Evolutionary conservation across 2,329 filamentous ascomycete species (phyloP).

Genomic region (Endocalyx cinctus): DNA sequence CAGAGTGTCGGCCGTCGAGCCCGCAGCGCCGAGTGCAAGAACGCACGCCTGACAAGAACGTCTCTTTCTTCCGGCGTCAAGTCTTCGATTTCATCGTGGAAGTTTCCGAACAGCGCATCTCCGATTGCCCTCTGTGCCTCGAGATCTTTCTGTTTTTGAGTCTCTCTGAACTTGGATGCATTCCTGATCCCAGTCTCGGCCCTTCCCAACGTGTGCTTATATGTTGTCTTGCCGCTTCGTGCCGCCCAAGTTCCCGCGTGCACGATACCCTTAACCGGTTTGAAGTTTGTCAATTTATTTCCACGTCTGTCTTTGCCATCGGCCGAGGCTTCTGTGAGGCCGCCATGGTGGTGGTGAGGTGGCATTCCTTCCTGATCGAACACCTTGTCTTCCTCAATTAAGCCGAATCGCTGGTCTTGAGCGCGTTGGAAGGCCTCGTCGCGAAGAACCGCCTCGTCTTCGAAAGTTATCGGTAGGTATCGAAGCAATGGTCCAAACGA

Average conservation of each 20-base stretch:
- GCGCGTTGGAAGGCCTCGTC: conserved; percentile 83
- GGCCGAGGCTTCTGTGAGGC: conserved; percentile 31
- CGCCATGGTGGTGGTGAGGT: conserved; percentile 40
- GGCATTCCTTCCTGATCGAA: conserved; percentile 34
- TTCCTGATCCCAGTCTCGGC: conserved; percentile 35
- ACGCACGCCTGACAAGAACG: conserved; percentile 77
- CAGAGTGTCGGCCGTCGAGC: conserved; percentile 84
- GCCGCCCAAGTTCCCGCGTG: conserved; percentile 45
- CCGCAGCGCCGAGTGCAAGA: conserved; percentile 83
- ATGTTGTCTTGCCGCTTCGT: conserved; percentile 44
- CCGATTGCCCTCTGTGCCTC: conserved; percentile 71
- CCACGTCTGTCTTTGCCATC: conserved; percentile 21
- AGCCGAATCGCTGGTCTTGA: conserved; percentile 65
- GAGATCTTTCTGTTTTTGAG: conserved; percentile 54
- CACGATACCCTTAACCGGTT: conserved; percentile 42
- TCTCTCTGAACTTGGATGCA: conserved; percentile 43
- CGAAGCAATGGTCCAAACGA: conserved; percentile 82
- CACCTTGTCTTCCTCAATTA: conserved; percentile 45
- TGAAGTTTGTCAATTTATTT: conserved; percentile 27
- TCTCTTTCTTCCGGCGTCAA: conserved; percentile 87
- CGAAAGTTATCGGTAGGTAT: conserved; percentile 89
- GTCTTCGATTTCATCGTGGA: conserved; percentile 92
- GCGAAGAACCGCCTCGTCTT: conserved; percentile 88
- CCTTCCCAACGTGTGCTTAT: conserved; percentile 39
- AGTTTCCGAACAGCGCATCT: conserved; percentile 78